Conservation (phyloP, 2,329 filamentous ascomycete genomes). For the Leptodontidium sp. region DNA sequence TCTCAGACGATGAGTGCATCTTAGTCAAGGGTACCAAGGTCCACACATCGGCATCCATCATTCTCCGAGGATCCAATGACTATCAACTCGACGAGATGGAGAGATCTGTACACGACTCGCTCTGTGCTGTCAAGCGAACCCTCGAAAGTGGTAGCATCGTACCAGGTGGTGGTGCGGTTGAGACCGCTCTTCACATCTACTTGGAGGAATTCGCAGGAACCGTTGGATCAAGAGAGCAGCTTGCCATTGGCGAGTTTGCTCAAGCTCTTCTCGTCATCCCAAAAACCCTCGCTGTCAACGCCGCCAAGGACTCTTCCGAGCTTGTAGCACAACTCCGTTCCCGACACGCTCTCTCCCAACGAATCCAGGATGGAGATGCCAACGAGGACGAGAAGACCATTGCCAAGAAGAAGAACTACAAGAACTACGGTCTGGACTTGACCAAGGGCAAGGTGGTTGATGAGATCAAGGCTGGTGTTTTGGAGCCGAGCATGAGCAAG, state of each 20-base stretch:
- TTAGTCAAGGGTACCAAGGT: slow-evolving; percentile 95
- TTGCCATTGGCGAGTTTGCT: slow-evolving; percentile 97
- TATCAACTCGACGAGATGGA: slow-evolving; percentile 99
- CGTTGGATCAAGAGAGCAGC: slow-evolving; percentile 94
- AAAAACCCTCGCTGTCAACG: slow-evolving; percentile 96
- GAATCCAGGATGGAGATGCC: slow-evolving; percentile 84
- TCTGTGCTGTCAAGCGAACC: slow-evolving; percentile 96
- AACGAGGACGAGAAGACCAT: slow-evolving; percentile 88
- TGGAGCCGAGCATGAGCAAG: slow-evolving; percentile 99
- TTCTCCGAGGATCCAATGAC: slow-evolving; percentile 94
- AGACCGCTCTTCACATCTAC: slow-evolving; percentile 99
- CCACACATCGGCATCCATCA: slow-evolving; percentile 93
- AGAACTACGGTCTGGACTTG: slow-evolving; percentile 97
- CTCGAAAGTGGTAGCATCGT: slow-evolving; percentile 97
- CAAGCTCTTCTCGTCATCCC: slow-evolving; percentile 93
- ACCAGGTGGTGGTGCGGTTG: slow-evolving; percentile 93
- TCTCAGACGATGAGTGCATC: slow-evolving; percentile 98
- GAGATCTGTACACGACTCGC: slow-evolving; percentile 94
- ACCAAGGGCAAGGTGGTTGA: slow-evolving; percentile 90
- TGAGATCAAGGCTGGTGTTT: slow-evolving; percentile 90
- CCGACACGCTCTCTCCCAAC: slow-evolving; percentile 92
- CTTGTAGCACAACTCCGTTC: slow-evolving; percentile 95
- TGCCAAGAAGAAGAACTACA: slow-evolving; percentile 95
- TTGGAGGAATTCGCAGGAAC: slow-evolving; percentile 98
- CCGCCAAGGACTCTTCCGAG: slow-evolving; percentile 94